Base-by-base conservation (phyloP, 2,329 filamentous ascomycete genomes). In the Fusarium keratoplasticum region DNA sequence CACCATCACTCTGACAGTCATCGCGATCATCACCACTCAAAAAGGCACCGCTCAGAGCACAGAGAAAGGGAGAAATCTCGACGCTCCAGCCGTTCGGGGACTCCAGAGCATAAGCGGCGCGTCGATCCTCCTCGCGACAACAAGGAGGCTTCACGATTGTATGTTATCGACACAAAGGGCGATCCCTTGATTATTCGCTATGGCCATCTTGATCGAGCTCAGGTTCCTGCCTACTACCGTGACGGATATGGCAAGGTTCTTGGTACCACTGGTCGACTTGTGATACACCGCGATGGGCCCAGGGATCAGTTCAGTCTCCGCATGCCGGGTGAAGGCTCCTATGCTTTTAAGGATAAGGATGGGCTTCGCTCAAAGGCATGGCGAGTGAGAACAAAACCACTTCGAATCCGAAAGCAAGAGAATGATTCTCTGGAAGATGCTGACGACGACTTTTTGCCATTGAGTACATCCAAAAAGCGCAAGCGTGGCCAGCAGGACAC, bases 111-210 rank as follows among this genome's bases (percentile, higher is more conserved):
- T 10, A 69, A 66, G n/a, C 47, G 50, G 3, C 55, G 57, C 13
- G 47, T 57, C 29, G 67, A 71, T 50, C 18, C 38, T 14, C 18
- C 58, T 33, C 70, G 64, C 16, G 63, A 69, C 25, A 66, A 44
- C 13, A 60, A 64, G 14, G 67, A 67, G 22, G 65, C 68, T 79
- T 72, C 80, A 27, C 73, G 80, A 78, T 42, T 79, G 5, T 95
- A 90, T 80, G 77, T 90, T 52, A 78, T 94, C 61, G 96, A 98
- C 82, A 90, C 86, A 47, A 91, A 90, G 78, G 95, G 96, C 0
- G 96, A 98, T 77, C 85, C 88, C 6, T 88, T 95, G 57, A 95
- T 96, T 73, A 82, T 93, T 52, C 88, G 88, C 29, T 98, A 95
- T 80, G 94, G 94, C 2, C 88, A 89, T 31, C 87, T 93, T 42